Percentiles rank a stretch among this genome's conserved stretches.
Evolutionary conservation across 1,284 basidiomycete genomes (phyloP).

Genomic region (Marasmius fiardii): DNA sequence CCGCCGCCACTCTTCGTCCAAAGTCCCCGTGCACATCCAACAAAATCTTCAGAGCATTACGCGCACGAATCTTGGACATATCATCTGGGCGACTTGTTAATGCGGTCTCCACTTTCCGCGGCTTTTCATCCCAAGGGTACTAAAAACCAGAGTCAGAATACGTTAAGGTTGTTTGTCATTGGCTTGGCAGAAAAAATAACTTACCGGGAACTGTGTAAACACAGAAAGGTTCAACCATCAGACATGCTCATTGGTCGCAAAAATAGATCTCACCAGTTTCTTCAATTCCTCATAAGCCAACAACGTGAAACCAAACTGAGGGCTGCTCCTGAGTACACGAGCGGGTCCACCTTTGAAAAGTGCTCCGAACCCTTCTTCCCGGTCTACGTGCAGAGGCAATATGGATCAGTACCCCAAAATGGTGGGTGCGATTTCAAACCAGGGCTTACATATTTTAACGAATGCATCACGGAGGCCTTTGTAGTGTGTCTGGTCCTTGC

Average conservation of each 20-base stretch:
- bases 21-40: conserved; percentile 84
- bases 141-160: conserved; percentile 25
- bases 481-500: conserved; percentile 91
- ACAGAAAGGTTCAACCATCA: neutral
- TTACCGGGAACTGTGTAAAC: conserved; percentile 57
- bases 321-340: conserved; percentile 84
- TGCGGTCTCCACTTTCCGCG: conserved; percentile 61
- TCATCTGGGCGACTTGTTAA: conserved; percentile 77
- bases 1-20: conserved; percentile 50
- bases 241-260: neutral
- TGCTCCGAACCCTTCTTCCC: conserved; percentile 85
- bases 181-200: conserved; percentile 30
- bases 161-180: conserved; percentile 4
- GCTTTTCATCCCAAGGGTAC: conserved; percentile 77
- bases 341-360: conserved; percentile 96
- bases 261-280: conserved; percentile 48
- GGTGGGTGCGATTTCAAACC: neutral
- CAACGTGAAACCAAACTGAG: conserved; percentile 91
- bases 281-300: conserved; percentile 84
- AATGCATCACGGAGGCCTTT: conserved; percentile 91
- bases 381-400: conserved; percentile 45
- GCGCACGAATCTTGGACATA: conserved; percentile 81
- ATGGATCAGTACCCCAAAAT: neutral
- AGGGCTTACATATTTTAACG: conserved; percentile 74
- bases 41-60: conserved; percentile 90